These are phyloP conservation scores for Paecilomyces dactylethromorphus DNA, from an alignment of 2,329 filamentous ascomycete species.

Conservation along the genomic window DNA sequence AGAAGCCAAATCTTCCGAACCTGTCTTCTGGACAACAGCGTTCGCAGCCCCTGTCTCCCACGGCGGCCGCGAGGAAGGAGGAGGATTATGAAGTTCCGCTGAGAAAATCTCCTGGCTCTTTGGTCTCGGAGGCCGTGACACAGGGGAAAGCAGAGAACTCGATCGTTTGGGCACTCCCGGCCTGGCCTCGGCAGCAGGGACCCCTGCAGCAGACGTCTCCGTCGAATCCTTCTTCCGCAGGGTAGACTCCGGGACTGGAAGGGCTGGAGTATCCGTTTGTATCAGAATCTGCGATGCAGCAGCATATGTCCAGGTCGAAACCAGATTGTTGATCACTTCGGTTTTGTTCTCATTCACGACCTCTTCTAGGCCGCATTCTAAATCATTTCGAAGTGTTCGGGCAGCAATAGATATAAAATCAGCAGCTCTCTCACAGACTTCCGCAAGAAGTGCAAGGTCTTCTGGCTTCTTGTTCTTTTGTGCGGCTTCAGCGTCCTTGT, in stretches of 20 bases:
- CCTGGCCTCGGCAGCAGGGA: constrained; percentile 15
- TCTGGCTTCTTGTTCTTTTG: constrained; percentile 57
- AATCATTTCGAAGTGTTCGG: constrained; percentile 70
- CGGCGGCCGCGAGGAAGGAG: constrained; percentile 35
- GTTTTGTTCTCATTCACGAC: constrained; percentile 26
- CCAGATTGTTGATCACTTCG: constrained; percentile 38
- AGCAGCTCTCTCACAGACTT: constrained; percentile 75
- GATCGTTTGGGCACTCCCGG: constrained; percentile 29
- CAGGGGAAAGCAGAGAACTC: constrained; percentile 27
- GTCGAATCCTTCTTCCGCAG: constrained; percentile 21
- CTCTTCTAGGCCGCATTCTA: constrained; percentile 55
- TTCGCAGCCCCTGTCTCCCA: constrained; percentile 41
- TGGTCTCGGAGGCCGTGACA: constrained; percentile 15
- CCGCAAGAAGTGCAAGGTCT: constrained; percentile 72
- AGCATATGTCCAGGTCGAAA: constrained; percentile 42
- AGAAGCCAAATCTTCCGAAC: constrained; percentile 75
- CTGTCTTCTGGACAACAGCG: constrained; percentile 39
- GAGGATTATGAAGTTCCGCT: constrained; percentile 20
- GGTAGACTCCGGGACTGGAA: constrained; percentile 31
- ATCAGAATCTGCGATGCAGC: constrained; percentile 38
- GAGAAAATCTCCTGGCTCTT: constrained; percentile 22
- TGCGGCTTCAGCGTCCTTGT: constrained; percentile 17
- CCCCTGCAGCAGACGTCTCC: constrained; percentile 13
- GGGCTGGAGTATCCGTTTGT: constrained; percentile 30
- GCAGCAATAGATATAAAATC: constrained; percentile 79